Conservation (phyloP, 1,139 yeast genomes). For the Suhomyces maxii region DNA sequence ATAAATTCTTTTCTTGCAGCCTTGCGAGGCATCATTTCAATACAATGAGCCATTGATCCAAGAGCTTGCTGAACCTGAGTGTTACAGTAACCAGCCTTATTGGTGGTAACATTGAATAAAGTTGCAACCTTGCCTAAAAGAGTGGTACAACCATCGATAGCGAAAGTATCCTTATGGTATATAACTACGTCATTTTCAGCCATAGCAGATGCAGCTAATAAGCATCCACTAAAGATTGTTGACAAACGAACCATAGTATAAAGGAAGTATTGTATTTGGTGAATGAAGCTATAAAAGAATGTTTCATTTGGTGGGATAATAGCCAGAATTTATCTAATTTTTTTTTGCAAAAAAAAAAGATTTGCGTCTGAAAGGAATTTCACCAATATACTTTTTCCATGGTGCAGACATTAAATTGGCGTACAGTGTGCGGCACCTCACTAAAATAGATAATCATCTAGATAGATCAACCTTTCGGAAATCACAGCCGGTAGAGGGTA, state of each 20-base stretch:
- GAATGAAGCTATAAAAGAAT: neutral
- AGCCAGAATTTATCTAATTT: neutral
- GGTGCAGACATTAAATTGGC: neutral
- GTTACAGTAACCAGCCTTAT: constrained; percentile 31
- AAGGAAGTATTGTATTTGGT: neutral
- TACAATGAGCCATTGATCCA: constrained; percentile 41
- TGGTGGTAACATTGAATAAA: constrained; percentile 26
- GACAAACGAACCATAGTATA: constrained; percentile 5
- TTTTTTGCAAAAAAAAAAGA: neutral
- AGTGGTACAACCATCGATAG: constrained; percentile 27
- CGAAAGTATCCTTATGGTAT: constrained; percentile 12
- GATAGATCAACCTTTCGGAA: neutral
- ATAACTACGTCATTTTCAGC: constrained; percentile 6
- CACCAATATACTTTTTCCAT: neutral
- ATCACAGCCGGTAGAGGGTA: neutral
- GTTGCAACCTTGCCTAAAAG: constrained; percentile 27
- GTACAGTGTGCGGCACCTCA: neutral
- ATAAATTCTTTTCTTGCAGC: constrained; percentile 30
- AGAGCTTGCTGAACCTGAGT: constrained; percentile 37
- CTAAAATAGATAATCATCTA: neutral
- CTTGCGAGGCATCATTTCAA: constrained; percentile 25
- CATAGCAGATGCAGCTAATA: constrained; percentile 3
- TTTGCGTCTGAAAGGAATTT: constrained; percentile 3
- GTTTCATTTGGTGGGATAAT: neutral
- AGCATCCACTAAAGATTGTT: constrained; percentile 1